A percentile compares a stretch with the other conserved stretches of the same genome.
These are phyloP conservation scores for Acer saccharum DNA, from an alignment of 345 rosid species.

Conservation along the genomic window DNA sequence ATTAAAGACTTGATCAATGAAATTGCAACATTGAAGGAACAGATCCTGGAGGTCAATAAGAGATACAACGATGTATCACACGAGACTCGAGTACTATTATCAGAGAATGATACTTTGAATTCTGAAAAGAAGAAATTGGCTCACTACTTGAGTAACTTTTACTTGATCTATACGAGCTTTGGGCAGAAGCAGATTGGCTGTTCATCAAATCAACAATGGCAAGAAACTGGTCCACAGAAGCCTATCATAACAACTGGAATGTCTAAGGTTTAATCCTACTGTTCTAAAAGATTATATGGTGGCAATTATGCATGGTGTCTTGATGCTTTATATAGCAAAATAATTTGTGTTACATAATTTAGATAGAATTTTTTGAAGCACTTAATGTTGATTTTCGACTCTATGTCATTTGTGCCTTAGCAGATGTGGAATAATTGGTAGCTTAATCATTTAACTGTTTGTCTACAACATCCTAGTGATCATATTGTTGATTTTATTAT, in stretches of 20 bases:
- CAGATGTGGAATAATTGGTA: background rate
- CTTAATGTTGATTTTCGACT: background rate
- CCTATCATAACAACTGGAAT: slow-evolving; percentile 27
- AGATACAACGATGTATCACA: slow-evolving; percentile 23
- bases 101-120: slow-evolving; percentile 45
- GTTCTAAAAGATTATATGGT: background rate
- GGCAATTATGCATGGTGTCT: background rate
- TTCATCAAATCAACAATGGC: slow-evolving; percentile 29
- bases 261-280: slow-evolving; percentile 15
- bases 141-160: slow-evolving; percentile 33
- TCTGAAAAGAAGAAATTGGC: slow-evolving; percentile 42
- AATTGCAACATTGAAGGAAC: slow-evolving; percentile 49
- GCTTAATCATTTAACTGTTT: background rate
- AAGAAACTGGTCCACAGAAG: slow-evolving; percentile 25
- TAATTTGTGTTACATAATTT: too few species aligned
- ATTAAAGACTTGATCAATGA: slow-evolving; percentile 51
- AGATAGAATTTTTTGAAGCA: background rate
- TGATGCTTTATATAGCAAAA: background rate
- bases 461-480: background rate
- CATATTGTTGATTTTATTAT: background rate
- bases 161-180: slow-evolving; percentile 22
- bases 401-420: background rate
- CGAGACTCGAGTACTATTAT: slow-evolving; percentile 23
- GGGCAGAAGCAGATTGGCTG: slow-evolving; percentile 13
- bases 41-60: slow-evolving; percentile 31